Evolutionary conservation across 2,329 filamentous ascomycete species (phyloP).

Genomic region (Colletotrichum tamarilloi): DNA sequence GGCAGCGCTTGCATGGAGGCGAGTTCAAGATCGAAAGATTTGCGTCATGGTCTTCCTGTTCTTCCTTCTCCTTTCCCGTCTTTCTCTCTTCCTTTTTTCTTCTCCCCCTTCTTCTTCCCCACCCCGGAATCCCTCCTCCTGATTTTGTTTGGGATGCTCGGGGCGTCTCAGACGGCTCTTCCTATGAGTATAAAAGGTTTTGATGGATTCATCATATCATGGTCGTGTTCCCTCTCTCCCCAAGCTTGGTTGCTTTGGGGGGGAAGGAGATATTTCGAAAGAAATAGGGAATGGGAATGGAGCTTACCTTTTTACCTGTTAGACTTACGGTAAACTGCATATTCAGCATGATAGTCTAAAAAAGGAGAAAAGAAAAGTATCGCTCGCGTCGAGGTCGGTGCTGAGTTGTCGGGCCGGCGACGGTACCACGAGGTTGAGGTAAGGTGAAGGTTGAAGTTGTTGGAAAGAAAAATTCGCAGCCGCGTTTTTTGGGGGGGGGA

Average conservation of each 20-base stretch:
- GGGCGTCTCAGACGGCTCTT: constrained; percentile 60
- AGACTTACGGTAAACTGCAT: neutral
- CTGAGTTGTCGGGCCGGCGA: neutral
- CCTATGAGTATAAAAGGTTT: constrained; percentile 54
- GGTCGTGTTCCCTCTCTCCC: neutral
- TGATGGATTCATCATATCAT: constrained; percentile 51
- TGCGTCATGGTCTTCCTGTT: neutral
- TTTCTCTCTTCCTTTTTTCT: too few species aligned
- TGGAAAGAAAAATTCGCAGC: constrained; percentile 1
- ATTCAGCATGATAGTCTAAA: neutral
- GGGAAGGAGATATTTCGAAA: too few species aligned
- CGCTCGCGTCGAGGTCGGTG: neutral
- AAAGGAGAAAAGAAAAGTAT: neutral
- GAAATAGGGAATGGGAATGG: neutral
- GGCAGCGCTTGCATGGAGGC: constrained; percentile 35
- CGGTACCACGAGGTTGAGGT: neutral
- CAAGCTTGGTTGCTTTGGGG: neutral
- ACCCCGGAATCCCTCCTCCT: too few species aligned
- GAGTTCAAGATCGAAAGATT: neutral
- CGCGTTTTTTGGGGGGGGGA: neutral
- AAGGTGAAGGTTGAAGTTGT: neutral
- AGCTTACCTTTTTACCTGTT: neutral
- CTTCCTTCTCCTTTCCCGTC: neutral
- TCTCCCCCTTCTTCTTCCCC: neutral
- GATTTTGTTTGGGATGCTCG: constrained; percentile 10